Percentiles rank a stretch among this genome's conserved stretches.
Conservation (phyloP, 331 rosid species). For the Pyracantha coccinea region DNA sequence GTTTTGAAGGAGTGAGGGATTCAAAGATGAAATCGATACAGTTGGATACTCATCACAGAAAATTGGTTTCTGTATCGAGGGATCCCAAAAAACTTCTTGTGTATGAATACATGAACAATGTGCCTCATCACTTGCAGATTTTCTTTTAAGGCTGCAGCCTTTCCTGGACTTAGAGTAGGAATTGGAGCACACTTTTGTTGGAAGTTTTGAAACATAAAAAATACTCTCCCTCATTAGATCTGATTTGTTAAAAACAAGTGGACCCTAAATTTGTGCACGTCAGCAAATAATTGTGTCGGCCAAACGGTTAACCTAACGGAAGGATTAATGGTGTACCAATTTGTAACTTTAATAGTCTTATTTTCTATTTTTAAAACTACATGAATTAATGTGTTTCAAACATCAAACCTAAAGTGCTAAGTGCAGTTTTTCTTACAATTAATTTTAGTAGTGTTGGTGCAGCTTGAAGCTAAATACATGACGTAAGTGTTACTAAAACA, state of each 20-base stretch:
- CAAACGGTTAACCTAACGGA: background rate
- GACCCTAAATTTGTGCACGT: background rate
- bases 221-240: no score
- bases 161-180: background rate
- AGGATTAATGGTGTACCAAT: background rate
- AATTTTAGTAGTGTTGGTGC: background rate
- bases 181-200: background rate
- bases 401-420: background rate
- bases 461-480: background rate
- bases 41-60: background rate
- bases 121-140: background rate
- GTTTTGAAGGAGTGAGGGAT: background rate
- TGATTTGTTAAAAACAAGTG: background rate
- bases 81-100: background rate
- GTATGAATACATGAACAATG: background rate
- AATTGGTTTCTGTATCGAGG: background rate
- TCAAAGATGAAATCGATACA: background rate
- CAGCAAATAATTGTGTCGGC: background rate
- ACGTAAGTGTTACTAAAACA: background rate
- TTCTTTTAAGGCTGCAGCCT: background rate
- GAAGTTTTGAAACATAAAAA: background rate
- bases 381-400: background rate
- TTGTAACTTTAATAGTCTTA: background rate
- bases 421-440: background rate
- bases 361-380: background rate